phyloP scores from a whole-genome alignment of 164 flowering plant species.

The Nymphaea colorata region DNA sequence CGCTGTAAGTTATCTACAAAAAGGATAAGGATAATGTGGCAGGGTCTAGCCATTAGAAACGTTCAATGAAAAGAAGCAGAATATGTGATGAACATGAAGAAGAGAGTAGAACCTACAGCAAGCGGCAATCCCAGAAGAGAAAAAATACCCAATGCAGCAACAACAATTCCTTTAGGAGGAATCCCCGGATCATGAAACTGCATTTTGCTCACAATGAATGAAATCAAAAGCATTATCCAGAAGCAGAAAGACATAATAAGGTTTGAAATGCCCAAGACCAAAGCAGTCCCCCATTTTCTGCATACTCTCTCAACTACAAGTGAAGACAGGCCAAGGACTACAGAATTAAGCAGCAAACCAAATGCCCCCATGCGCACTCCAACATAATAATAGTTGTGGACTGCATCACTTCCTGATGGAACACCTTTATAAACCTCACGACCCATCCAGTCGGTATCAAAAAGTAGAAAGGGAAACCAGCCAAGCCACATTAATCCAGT shows the following conservation, averaged over 20 bases:
- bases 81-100: not conserved
- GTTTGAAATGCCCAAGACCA: conserved; percentile 87
- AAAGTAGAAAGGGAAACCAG: conserved; percentile 96
- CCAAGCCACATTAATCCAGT: conserved; percentile 87
- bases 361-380: conserved; percentile 95
- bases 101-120: conserved; percentile 55
- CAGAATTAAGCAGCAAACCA: conserved; percentile 83
- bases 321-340: conserved; percentile 78
- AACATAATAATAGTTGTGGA: conserved; percentile 31
- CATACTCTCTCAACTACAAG: conserved; percentile 81
- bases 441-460: conserved; percentile 99
- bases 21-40: not conserved
- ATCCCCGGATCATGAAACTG: conserved; percentile 17
- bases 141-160: conserved; percentile 52
- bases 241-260: conserved; percentile 74
- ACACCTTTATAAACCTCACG: conserved; percentile 81
- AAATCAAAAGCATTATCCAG: conserved; percentile 52
- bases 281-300: conserved; percentile 82
- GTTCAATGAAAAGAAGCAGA: not conserved
- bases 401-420: conserved; percentile 42
- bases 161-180: conserved; percentile 64
- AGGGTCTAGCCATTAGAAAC: not conserved
- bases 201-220: conserved; percentile 33
- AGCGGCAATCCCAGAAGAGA: conserved; percentile 82
- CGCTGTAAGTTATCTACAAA: conserved; percentile 87